A percentile compares a stretch with the other conserved stretches of the same genome.
phyloP scores from a whole-genome alignment of 73 alveolate species.

The Paramecium tetraurelia region DNA sequence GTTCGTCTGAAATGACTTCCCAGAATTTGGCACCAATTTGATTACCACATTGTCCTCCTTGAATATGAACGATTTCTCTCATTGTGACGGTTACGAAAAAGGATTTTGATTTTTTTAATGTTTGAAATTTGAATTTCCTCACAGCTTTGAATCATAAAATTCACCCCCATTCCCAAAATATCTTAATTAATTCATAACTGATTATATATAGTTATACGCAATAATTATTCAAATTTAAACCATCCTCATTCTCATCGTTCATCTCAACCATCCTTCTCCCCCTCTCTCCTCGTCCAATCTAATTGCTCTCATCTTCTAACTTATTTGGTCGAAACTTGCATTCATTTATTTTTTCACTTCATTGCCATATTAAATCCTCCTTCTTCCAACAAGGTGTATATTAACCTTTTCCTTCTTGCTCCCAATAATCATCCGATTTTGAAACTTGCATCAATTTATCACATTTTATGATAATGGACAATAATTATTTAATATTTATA shows the following conservation, averaged over 20 bases:
- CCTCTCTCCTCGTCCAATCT: background rate
- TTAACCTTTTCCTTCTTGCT: background rate
- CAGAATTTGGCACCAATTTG: constrained; percentile 99
- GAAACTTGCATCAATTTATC: background rate
- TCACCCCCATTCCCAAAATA: background rate
- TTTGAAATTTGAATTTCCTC: constrained; percentile 34
- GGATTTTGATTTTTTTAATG: constrained; percentile 19
- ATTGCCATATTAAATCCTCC: no score
- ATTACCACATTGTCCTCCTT: constrained; percentile 99
- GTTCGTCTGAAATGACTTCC: constrained; percentile 99
- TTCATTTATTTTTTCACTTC: background rate
- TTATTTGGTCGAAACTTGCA: background rate
- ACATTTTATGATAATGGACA: background rate
- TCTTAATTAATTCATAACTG: background rate
- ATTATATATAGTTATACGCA: background rate
- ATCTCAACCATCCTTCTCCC: background rate
- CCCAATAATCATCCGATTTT: background rate
- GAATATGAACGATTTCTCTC: constrained; percentile 98
- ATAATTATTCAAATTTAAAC: background rate
- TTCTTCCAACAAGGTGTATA: background rate
- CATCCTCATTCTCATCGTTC: background rate
- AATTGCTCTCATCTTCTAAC: background rate
- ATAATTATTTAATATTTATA: background rate
- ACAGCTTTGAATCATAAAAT: background rate
- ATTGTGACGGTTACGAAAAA: constrained; percentile 64